Base-by-base conservation (phyloP, 495 filamentous ascomycete species). In the Aspergillus baeticus region DNA sequence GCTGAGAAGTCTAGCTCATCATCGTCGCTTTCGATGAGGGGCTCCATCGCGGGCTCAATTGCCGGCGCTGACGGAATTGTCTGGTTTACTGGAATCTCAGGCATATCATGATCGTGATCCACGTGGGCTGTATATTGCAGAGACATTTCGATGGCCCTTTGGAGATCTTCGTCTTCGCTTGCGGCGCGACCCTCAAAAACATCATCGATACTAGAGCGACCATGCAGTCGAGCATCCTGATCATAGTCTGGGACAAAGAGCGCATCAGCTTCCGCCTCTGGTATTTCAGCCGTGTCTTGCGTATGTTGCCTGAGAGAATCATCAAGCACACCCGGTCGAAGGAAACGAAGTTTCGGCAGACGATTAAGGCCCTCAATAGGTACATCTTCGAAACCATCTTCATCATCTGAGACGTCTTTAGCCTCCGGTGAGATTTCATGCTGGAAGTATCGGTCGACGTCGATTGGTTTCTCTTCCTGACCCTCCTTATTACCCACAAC, bases 321-420 rank as follows among this genome's bases (percentile, higher is more conserved):
- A 35, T 78, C 76, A 45, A 77, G 68, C 1, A 67, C 64, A 31
- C 72, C 75, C 11, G 73, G 63, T 53, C 61, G 64, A 6, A 77
- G 67, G 42, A 76, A 68, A 39, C 68, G 61, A 54, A 78, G 62
- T 60, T 88, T 96, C 0, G 93, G 93, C 39, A 98, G 70, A 48
- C 94, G 77, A 61, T 98, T 98, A 23, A 98, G 61, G 2, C 94
- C 94, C 68, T 95, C 92, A 38, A 98, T 89, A 2, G 94, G 94
- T 13, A 98, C 89, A 72, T 98, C 94, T 68, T 98, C 94, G 64
- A 98, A 98, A 23, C 87, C 86, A 18, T 80, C 84, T 15, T 89
- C 89, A 3, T 84, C 80, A 20, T 82, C 79, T 2, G 81, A 77
- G 43, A 74, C 75, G 6, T 74, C 72, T 46, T 85, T 78, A 33